A percentile compares a stretch with the other conserved stretches of the same genome.
Conservation (phyloP, 129 eudicot species). For the Escallonia herrerae region DNA sequence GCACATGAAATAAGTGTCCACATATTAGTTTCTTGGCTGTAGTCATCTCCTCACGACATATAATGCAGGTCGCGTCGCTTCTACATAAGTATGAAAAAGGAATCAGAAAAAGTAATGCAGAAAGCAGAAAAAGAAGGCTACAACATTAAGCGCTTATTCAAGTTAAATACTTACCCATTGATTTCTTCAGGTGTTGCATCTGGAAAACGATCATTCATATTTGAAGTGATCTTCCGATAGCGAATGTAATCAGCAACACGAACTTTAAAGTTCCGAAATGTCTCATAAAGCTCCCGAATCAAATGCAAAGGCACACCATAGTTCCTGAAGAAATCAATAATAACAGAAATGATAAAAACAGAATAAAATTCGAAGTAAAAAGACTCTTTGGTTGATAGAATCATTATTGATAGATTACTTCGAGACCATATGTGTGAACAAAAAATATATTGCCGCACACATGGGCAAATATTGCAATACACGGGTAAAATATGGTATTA, state of each 20-base stretch:
- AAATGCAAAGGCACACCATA: constrained; percentile 97
- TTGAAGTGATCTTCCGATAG: constrained; percentile 91
- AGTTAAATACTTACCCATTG: constrained; percentile 41
- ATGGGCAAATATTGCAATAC: too few relatives aligned
- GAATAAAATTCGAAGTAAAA: too few relatives aligned
- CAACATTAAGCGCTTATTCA: too few relatives aligned
- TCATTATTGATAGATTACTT: too few relatives aligned
- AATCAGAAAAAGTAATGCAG: not conserved
- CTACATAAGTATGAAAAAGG: constrained; percentile 32
- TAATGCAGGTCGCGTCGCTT: constrained; percentile 94
- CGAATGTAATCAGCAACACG: constrained; percentile 97
- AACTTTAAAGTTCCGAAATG: constrained; percentile 87
- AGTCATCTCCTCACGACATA: constrained; percentile 99
- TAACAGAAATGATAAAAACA: too few relatives aligned
- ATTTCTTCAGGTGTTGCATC: constrained; percentile 97
- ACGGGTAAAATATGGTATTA: too few relatives aligned
- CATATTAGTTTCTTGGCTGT: constrained; percentile 84
- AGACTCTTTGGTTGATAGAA: too few relatives aligned
- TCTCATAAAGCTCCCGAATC: constrained; percentile 96
- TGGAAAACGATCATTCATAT: constrained; percentile 99
- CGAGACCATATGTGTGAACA: too few relatives aligned
- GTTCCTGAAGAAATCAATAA: constrained; percentile 44
- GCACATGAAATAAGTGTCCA: constrained; percentile 97
- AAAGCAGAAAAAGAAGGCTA: not conserved
- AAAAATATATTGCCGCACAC: too few relatives aligned